A percentile compares a stretch with the other conserved stretches of the same genome.
Evolutionary conservation across 108 stramenopile genomes (phyloP).

Genomic region (Cyclotella kingstonii): DNA sequence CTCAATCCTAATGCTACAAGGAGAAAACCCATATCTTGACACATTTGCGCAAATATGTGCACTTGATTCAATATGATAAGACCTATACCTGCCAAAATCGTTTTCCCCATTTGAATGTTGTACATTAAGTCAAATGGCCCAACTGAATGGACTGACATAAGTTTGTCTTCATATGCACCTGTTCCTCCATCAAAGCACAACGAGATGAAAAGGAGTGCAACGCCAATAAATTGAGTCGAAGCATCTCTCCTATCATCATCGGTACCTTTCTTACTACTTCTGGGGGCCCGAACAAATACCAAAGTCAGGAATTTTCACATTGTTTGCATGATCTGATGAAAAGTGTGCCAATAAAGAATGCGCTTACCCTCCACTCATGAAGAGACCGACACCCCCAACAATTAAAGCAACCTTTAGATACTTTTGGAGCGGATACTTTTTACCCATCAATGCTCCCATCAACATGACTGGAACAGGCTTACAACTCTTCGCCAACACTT

Average conservation of each 20-base stretch:
- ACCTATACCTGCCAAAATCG: conserved; percentile 88
- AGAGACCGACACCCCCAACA: conserved; percentile 91
- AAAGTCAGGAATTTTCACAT: too few species aligned
- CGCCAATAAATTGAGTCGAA: conserved; percentile 78
- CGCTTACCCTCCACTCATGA: conserved; percentile 92
- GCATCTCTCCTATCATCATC: conserved; percentile 52
- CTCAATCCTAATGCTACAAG: conserved; percentile 90
- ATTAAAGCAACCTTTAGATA: conserved; percentile 94
- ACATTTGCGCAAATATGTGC: conserved; percentile 92
- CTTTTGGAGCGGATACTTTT: conserved; percentile 89
- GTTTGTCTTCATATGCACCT: conserved; percentile 99
- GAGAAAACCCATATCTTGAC: conserved; percentile 91
- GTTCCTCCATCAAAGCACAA: conserved; percentile 98
- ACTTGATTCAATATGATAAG: conserved; percentile 91
- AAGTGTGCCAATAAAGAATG: too few species aligned
- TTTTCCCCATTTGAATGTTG: conserved; percentile 98
- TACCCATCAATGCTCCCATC: conserved; percentile 95
- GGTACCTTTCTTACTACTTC: conserved; percentile 18
- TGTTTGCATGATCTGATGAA: too few species aligned
- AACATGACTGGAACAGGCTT: conserved; percentile 99
- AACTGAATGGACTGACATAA: conserved; percentile 94
- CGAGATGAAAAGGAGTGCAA: conserved; percentile 90
- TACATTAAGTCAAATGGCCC: conserved; percentile 99
- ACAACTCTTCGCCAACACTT: conserved; percentile 97
- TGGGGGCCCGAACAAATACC: neutral